Percentiles rank a stretch among this genome's conserved stretches.
Conservation (phyloP, 352 stramenopile species). For the Phytophthora pisi region DNA sequence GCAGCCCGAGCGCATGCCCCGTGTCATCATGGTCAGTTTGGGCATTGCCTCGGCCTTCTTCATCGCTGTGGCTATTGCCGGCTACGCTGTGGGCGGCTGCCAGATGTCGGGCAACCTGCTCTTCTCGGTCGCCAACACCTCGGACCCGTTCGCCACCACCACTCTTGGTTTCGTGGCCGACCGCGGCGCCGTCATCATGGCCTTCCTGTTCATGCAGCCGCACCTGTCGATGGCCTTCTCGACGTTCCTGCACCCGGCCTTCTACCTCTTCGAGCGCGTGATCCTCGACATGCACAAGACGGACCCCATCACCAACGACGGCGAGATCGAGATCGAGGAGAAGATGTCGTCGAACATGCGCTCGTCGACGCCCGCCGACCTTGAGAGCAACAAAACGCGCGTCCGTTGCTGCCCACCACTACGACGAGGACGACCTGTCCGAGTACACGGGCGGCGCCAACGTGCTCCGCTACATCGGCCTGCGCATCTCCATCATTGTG, state of each 20-base stretch:
- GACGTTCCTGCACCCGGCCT: slow-evolving; percentile 32
- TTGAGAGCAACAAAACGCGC: slow-evolving; percentile 36
- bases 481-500: slow-evolving; percentile 44
- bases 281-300: slow-evolving; percentile 32
- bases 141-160: slow-evolving; percentile 22
- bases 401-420: slow-evolving; percentile 11
- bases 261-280: slow-evolving; percentile 37
- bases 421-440: slow-evolving; percentile 37
- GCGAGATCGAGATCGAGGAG: slow-evolving; percentile 23
- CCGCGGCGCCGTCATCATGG: slow-evolving; percentile 30
- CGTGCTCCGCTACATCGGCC: slow-evolving; percentile 36
- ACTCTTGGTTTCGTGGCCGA: slow-evolving; percentile 24
- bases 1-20: slow-evolving; percentile 35
- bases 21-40: slow-evolving; percentile 33
- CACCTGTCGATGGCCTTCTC: slow-evolving; percentile 33
- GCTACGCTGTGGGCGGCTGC: slow-evolving; percentile 26
- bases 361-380: slow-evolving; percentile 30
- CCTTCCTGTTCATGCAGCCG: slow-evolving; percentile 39
- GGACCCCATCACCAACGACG: not conserved
- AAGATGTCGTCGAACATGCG: slow-evolving; percentile 29
- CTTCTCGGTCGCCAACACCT: slow-evolving; percentile 29
- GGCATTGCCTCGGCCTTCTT: slow-evolving; percentile 27
- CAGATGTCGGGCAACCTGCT: slow-evolving; percentile 39
- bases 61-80: slow-evolving; percentile 18
- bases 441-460: slow-evolving; percentile 45